These are phyloP conservation scores for Apiotrichum siamense DNA, from an alignment of 1,284 basidiomycete genomes.

Conservation along the genomic window DNA sequence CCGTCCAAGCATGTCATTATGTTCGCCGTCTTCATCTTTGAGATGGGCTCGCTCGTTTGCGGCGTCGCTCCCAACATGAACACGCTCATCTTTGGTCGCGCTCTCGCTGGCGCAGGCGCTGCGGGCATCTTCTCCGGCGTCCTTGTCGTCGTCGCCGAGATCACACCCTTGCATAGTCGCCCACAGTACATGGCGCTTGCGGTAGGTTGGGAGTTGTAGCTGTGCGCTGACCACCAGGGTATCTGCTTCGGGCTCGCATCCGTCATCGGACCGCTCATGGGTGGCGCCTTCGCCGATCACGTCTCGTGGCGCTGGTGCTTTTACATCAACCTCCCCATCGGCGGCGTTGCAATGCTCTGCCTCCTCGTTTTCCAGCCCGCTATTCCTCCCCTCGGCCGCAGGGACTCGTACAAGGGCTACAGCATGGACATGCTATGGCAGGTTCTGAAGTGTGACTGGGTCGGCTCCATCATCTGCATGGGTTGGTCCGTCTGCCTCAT, in stretches of 20 bases:
- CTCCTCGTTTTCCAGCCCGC: conserved; percentile 32
- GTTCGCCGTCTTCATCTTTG: conserved; percentile 50
- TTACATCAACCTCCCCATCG: conserved; percentile 45
- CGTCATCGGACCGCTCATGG: conserved; percentile 48
- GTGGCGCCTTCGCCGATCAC: conserved; percentile 49
- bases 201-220: neutral
- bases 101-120: conserved; percentile 51
- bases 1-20: conserved; percentile 48
- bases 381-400: conserved; percentile 35
- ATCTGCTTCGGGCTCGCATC: conserved; percentile 45
- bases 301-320: conserved; percentile 45
- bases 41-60: conserved; percentile 53
- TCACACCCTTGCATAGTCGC: conserved; percentile 38
- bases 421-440: conserved; percentile 30
- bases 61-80: conserved; percentile 51
- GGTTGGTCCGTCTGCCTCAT: conserved; percentile 37
- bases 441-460: conserved; percentile 42
- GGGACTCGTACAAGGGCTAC: conserved; percentile 37
- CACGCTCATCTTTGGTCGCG: conserved; percentile 52
- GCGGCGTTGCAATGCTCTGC: conserved; percentile 37
- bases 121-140: conserved; percentile 50
- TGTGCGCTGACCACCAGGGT: conserved; percentile 15
- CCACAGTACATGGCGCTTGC: conserved; percentile 36
- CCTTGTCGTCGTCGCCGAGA: conserved; percentile 44
- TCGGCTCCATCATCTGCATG: conserved; percentile 36